Base-by-base conservation (phyloP, 176 grass and related monocot species). In the Puccinellia tenuiflora region DNA sequence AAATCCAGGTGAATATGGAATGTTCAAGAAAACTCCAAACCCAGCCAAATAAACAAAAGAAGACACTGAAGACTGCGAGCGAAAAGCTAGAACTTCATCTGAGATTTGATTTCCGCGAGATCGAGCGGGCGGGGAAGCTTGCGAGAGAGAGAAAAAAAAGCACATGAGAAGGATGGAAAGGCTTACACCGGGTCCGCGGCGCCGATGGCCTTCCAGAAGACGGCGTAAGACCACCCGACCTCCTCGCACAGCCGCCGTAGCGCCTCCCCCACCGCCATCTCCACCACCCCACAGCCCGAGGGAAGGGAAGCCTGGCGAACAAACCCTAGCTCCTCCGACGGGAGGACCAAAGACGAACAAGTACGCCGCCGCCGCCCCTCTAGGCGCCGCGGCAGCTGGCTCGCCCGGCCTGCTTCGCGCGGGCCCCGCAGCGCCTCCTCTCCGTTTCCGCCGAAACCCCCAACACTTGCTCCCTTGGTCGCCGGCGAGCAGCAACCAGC, bases 191-290 rank as follows among this genome's bases (percentile, higher is more conserved):
- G 90, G 47, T 90, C 85, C 69, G 82, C 84, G 72, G 88, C 81
- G 85, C 86, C 90, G 83, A 89, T 89, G 68, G 92, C 88, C 82
- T 85, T 98, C 95, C 95, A 98, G 79, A 91, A 92, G 69, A 95
- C 95, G 30, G 95, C 92, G 78, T 98, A 98, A 9, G 95, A 98
- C 95, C 95, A 98, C 21, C 90, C 86, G 70, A 90, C 91, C 88
- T 97, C 92, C 11, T 91, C 88, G 83, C 95, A 98, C 20, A 98
- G 76, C 82, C 90, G 84, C 81, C 88, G 87, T 82, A 98, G 90
- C 64, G 82, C 92, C 42, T 93, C 95, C 54, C 88, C 93, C 2
- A 98, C 81, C 28, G 88, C 81, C 88, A 92, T 88, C 82, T 76
- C 88, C 79, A 79, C 42, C 26, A n/a, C 74, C 76, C 59, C 74